Evolutionary conservation across 495 filamentous ascomycete species (phyloP).

Genomic region (Neurospora tetraspora): DNA sequence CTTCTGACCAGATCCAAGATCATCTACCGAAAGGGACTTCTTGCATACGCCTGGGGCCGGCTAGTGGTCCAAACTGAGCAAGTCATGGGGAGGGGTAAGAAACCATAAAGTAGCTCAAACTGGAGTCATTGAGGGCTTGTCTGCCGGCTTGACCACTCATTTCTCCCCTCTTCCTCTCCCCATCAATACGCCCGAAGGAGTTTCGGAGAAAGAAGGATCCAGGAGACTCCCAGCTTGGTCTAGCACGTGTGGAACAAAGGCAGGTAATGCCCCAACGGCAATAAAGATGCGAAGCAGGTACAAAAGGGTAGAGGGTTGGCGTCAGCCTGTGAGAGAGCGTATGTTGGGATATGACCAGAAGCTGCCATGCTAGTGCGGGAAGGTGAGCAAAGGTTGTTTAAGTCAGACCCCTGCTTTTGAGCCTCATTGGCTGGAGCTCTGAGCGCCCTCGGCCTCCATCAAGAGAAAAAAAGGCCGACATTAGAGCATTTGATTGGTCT

Average conservation of each 20-base stretch:
- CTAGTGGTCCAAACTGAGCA: conserved; percentile 7
- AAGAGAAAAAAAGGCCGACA: conserved; percentile 16
- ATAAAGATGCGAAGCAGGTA: conserved; percentile 14
- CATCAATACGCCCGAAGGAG: not conserved
- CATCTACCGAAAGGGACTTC: conserved; percentile 13
- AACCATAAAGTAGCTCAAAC: conserved; percentile 1
- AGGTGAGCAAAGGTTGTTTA: conserved; percentile 26
- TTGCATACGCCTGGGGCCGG: conserved; percentile 11
- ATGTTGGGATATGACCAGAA: conserved; percentile 13
- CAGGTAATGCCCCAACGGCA: conserved; percentile 10
- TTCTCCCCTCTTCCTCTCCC: conserved; percentile 1
- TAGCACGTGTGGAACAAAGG: conserved; percentile 5
- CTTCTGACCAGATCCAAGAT: conserved; percentile 6
- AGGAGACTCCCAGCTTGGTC: conserved; percentile 8
- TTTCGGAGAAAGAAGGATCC: conserved; percentile 7
- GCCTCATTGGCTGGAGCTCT: conserved; percentile 24
- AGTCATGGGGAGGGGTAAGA: conserved; percentile 7
- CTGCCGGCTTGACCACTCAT: not conserved
- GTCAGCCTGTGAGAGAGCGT: conserved; percentile 16
- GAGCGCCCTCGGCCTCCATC: conserved; percentile 23
- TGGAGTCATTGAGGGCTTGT: not conserved
- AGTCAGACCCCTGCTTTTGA: conserved; percentile 26
- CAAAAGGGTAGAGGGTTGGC: conserved; percentile 7
- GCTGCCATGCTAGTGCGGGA: conserved; percentile 23
- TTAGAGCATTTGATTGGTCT: conserved; percentile 15